Conservation (phyloP, 2,329 filamentous ascomycete species). For the Colletotrichum sp. region DNA sequence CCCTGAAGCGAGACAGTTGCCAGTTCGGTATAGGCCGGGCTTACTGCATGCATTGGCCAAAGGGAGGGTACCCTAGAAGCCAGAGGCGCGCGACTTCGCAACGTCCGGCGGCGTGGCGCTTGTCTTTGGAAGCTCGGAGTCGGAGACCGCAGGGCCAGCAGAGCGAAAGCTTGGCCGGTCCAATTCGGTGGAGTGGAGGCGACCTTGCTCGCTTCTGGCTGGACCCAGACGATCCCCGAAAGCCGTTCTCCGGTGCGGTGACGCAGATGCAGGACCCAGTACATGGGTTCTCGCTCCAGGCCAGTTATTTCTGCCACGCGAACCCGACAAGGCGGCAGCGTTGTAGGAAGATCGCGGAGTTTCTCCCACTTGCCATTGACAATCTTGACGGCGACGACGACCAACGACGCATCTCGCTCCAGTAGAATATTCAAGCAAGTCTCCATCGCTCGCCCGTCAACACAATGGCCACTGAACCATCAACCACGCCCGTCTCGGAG, state of each 20-base stretch:
- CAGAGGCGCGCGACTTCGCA: slow-evolving; percentile 1
- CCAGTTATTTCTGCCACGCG: slow-evolving; percentile 9
- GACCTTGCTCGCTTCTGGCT: slow-evolving; percentile 12
- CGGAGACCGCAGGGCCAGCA: not conserved
- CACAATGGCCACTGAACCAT: slow-evolving; percentile 33
- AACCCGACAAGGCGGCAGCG: not conserved
- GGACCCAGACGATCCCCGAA: slow-evolving; percentile 15
- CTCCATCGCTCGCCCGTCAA: not conserved
- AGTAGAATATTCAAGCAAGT: not conserved
- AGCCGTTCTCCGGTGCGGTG: slow-evolving; percentile 17
- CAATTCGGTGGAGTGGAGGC: not conserved
- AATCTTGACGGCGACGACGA: not conserved
- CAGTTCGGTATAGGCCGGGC: slow-evolving; percentile 2
- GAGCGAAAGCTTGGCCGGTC: not conserved
- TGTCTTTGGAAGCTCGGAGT: not conserved
- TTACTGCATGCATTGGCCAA: not conserved
- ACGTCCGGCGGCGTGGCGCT: slow-evolving; percentile 1
- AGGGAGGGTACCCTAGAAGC: not conserved
- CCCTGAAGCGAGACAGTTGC: not conserved
- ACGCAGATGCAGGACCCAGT: slow-evolving; percentile 10
- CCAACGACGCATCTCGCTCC: not conserved
- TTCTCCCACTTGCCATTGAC: slow-evolving; percentile 1
- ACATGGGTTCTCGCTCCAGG: not conserved
- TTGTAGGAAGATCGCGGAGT: not conserved
- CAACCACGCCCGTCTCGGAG: slow-evolving; percentile 27